These are phyloP conservation scores for Ogataea henricii DNA, from an alignment of 805 yeast species.

Conservation along the genomic window DNA sequence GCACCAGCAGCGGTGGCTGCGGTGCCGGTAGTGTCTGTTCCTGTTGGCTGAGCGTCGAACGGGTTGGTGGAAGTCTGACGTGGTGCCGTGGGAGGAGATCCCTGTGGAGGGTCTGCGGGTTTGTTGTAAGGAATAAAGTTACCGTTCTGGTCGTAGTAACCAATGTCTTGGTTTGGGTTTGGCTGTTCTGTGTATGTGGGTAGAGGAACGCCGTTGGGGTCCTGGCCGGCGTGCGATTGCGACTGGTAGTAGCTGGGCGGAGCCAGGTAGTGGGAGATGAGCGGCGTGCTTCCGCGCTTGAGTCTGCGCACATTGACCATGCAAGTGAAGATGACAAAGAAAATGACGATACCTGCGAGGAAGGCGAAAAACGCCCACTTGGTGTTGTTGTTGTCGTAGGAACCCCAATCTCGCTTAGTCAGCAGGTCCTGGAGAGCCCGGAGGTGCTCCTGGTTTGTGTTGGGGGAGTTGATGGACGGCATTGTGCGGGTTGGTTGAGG, in stretches of 20 bases:
- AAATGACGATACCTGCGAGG: conserved; percentile 49
- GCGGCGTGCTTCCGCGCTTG: conserved; percentile 56
- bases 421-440: background rate
- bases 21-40: conserved; percentile 4
- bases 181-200: conserved; percentile 71
- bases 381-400: conserved; percentile 33
- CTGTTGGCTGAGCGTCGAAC: conserved; percentile 16
- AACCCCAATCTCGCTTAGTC: conserved; percentile 20
- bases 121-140: conserved; percentile 39
- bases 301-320: conserved; percentile 56
- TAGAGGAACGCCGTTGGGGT: conserved; percentile 45
- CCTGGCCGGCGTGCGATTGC: conserved; percentile 50
- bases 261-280: conserved; percentile 52
- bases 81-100: conserved; percentile 1
- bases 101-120: conserved; percentile 17
- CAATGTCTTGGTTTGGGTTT: conserved; percentile 69
- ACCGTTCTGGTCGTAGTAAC: conserved; percentile 71
- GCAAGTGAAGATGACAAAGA: conserved; percentile 52
- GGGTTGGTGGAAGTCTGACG: conserved; percentile 10
- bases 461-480: background rate
- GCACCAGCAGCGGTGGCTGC: background rate
- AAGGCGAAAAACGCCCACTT: conserved; percentile 70
- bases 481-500: background rate
- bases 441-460: background rate
- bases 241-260: conserved; percentile 78